Evolutionary conservation across 192 early-diverging fungal genomes (phyloP).

Genomic region (Anaeromyces robustus): DNA sequence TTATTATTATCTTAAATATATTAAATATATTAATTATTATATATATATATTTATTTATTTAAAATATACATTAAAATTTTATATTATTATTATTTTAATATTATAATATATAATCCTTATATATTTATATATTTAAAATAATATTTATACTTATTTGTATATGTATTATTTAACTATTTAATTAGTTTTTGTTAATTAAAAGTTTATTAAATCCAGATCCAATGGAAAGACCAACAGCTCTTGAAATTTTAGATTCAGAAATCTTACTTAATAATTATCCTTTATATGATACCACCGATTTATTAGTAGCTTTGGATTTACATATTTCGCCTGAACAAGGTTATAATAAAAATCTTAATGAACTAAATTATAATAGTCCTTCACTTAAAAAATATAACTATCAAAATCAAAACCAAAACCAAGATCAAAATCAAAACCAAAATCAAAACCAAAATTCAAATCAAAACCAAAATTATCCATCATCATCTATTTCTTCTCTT

Average conservation of each 20-base stretch:
- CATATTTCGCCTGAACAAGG: not conserved
- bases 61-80: no score
- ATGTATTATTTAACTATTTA: no score
- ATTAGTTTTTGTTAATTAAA: constrained; percentile 57
- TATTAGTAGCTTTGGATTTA: not conserved
- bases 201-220: constrained; percentile 71
- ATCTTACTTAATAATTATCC: not conserved
- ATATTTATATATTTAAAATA: no score
- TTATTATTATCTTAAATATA: no score
- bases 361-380: not conserved
- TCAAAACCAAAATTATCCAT: not conserved
- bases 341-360: not conserved
- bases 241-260: constrained; percentile 34
- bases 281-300: not conserved
- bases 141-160: no score
- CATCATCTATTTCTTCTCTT: not conserved
- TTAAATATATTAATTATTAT: no score
- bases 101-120: no score
- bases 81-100: no score
- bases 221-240: constrained; percentile 43
- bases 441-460: not conserved
- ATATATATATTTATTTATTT: no score
- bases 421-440: no score
- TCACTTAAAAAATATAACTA: not conserved
- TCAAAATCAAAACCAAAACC: no score